phyloP scores from a whole-genome alignment of 2,329 filamentous ascomycete species.

The Torrubiella hemipterigena region DNA sequence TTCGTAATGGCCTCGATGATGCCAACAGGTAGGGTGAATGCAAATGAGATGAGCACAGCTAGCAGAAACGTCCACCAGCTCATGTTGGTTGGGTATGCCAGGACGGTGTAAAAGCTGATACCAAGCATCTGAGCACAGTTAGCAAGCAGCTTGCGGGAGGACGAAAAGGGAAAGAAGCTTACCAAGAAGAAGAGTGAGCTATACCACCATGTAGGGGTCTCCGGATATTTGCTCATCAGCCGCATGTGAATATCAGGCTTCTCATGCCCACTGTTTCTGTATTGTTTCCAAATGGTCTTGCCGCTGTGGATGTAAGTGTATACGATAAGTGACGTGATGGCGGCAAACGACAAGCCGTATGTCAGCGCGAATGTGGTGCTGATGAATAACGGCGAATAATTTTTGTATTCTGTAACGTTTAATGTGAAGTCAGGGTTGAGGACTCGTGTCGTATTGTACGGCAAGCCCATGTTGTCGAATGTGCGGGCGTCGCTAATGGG shows the following conservation, averaged over 20 bases:
- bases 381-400: constrained; percentile 57
- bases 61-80: constrained; percentile 64
- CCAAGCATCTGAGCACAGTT: constrained; percentile 31
- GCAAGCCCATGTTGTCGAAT: constrained; percentile 56
- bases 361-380: constrained; percentile 59
- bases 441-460: constrained; percentile 54
- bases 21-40: constrained; percentile 54
- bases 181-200: constrained; percentile 43
- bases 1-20: constrained; percentile 61
- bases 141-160: constrained; percentile 1
- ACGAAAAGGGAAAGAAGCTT: constrained; percentile 12
- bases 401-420: constrained; percentile 49
- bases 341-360: constrained; percentile 62
- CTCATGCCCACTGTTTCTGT: constrained; percentile 44
- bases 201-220: constrained; percentile 55
- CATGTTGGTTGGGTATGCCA: constrained; percentile 54
- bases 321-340: constrained; percentile 56
- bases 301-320: constrained; percentile 58
- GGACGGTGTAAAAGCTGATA: constrained; percentile 40
- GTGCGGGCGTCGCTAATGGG: constrained; percentile 59
- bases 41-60: constrained; percentile 49
- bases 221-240: constrained; percentile 49
- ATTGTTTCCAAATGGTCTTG: constrained; percentile 52
- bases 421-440: constrained; percentile 50
- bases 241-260: constrained; percentile 54